These are phyloP conservation scores for Colletotrichum filicis DNA, from an alignment of 2,329 filamentous ascomycete species.

Conservation along the genomic window DNA sequence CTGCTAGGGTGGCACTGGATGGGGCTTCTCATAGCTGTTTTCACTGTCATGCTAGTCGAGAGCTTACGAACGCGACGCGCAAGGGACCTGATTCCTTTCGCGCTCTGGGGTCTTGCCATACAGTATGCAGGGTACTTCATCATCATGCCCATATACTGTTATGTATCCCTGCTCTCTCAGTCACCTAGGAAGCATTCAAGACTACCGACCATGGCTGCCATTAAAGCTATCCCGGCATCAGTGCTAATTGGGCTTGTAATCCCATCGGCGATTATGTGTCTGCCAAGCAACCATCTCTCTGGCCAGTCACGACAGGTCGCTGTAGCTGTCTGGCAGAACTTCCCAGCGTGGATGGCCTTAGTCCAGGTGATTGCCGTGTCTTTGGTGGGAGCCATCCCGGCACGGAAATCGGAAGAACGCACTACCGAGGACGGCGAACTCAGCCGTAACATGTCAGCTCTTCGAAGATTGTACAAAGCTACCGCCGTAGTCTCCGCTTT, in stretches of 20 bases:
- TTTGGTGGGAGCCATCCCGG: neutral
- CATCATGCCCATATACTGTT: slow-evolving; percentile 2
- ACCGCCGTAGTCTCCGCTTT: neutral
- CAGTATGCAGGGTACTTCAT: slow-evolving; percentile 7
- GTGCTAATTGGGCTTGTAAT: neutral
- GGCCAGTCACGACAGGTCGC: neutral
- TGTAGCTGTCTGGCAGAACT: neutral
- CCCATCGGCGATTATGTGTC: neutral
- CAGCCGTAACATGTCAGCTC: neutral
- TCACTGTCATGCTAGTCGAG: neutral
- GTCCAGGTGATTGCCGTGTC: neutral
- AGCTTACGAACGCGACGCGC: neutral
- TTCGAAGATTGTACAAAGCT: neutral
- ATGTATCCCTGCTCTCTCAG: neutral
- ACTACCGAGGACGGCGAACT: neutral
- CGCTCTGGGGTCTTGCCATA: slow-evolving; percentile 3
- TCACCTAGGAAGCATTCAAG: neutral
- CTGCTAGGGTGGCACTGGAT: slow-evolving; percentile 1
- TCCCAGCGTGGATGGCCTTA: neutral
- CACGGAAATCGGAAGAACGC: neutral
- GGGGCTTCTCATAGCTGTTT: slow-evolving; percentile 1
- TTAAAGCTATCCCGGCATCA: neutral
- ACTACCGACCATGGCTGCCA: neutral
- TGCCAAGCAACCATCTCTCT: neutral
- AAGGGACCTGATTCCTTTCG: neutral